Percentiles rank a stretch among this genome's conserved stretches.
phyloP scores from a whole-genome alignment of 1,284 basidiomycete species.

The Sporisorium graminicola region DNA sequence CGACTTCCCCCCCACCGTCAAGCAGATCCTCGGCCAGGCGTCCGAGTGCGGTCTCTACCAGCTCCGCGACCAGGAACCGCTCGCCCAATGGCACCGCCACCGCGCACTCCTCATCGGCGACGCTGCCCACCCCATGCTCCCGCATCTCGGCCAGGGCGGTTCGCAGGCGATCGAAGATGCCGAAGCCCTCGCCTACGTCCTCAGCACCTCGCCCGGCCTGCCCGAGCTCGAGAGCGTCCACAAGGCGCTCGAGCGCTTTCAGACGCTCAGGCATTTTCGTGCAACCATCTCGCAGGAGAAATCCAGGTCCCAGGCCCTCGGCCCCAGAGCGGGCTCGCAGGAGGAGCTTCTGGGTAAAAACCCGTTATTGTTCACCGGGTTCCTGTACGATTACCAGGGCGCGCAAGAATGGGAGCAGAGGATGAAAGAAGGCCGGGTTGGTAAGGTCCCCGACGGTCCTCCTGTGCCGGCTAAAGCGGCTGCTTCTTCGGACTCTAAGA shows the following conservation, averaged over 20 bases:
- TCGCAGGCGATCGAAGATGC: conserved; percentile 44
- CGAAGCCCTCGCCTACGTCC: conserved; percentile 29
- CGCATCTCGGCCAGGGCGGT: conserved; percentile 37
- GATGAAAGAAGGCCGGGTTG: conserved; percentile 75
- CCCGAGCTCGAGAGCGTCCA: conserved; percentile 19
- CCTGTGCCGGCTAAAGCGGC: not conserved
- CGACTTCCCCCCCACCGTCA: conserved; percentile 38
- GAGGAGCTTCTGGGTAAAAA: conserved; percentile 39
- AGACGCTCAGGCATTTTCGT: conserved; percentile 54
- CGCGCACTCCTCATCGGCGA: conserved; percentile 66
- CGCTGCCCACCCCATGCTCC: conserved; percentile 64
- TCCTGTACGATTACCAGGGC: conserved; percentile 60
- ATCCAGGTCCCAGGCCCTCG: conserved; percentile 54
- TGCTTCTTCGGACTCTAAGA: not conserved
- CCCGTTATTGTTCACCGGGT: conserved; percentile 48
- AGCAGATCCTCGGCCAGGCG: conserved; percentile 75
- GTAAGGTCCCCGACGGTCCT: not conserved
- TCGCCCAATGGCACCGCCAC: conserved; percentile 59
- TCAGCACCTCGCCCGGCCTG: conserved; percentile 6
- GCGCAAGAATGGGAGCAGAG: conserved; percentile 57
- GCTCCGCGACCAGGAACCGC: conserved; percentile 65
- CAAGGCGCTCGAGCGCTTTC: conserved; percentile 42
- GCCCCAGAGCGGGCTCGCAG: conserved; percentile 18
- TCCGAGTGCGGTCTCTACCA: conserved; percentile 64
- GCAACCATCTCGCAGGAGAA: conserved; percentile 59